These are phyloP conservation scores for Schizophyllum amplum DNA, from an alignment of 1,284 basidiomycete species.

Conservation along the genomic window DNA sequence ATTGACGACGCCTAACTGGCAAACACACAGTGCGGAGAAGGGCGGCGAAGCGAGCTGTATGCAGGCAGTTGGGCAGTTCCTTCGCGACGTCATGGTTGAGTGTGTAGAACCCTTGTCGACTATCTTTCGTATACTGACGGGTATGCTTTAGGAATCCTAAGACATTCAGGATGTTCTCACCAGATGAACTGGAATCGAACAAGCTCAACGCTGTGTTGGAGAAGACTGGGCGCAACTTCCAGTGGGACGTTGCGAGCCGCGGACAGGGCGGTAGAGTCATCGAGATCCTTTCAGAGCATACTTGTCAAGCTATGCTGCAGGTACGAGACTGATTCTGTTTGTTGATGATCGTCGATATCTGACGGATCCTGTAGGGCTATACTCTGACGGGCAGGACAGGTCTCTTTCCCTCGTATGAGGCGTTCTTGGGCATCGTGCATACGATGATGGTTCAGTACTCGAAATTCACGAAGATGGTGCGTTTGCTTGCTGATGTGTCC, in stretches of 20 bases:
- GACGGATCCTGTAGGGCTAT: conserved; percentile 40
- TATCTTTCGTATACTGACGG: background rate
- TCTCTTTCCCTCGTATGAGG: conserved; percentile 86
- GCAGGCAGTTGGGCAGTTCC: conserved; percentile 60
- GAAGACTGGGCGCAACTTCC: conserved; percentile 63
- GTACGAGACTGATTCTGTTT: background rate
- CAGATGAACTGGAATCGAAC: conserved; percentile 85
- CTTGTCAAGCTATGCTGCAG: conserved; percentile 81
- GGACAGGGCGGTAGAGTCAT: conserved; percentile 71
- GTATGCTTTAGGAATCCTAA: conserved; percentile 48
- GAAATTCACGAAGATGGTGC: conserved; percentile 77
- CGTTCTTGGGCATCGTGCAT: conserved; percentile 72
- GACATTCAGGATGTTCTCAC: conserved; percentile 84
- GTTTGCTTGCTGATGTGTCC: conserved; percentile 9
- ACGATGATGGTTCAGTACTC: conserved; percentile 82
- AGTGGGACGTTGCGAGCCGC: conserved; percentile 68
- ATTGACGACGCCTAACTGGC: conserved; percentile 64
- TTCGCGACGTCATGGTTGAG: conserved; percentile 51
- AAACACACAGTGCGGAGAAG: conserved; percentile 40
- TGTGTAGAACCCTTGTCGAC: conserved; percentile 20
- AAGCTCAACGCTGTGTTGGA: conserved; percentile 78
- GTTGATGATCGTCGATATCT: background rate
- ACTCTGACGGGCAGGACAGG: conserved; percentile 76
- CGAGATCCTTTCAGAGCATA: conserved; percentile 86
- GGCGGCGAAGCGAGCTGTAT: conserved; percentile 67